Evolutionary conservation across 306 rosid genomes (phyloP), one percentile per base, ranked within the genome.

Genomic region (Hippophae tibetana): DNA sequence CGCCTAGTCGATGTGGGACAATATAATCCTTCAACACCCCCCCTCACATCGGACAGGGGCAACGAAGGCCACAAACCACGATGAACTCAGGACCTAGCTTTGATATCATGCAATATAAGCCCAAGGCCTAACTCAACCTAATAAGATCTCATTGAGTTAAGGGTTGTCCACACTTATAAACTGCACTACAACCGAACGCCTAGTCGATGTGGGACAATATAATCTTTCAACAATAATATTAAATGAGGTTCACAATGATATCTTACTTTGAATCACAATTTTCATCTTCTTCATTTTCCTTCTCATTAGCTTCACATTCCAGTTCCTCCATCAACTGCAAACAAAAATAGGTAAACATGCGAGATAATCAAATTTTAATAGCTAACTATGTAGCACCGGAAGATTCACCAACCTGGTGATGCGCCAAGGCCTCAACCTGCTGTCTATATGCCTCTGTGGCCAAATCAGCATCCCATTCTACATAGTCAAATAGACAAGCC

Each of bases 401-500:
- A 44, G 56, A 67, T 56, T 58, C 53, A 63, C 75, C 41, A 67
- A 88, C 99, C 90, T 85, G 95, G 78, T 85, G 87, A 68, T 92
- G 99, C 64, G 96, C 84, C 79, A 92, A 72, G 72, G 93, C 85
- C 82, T 92, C 96, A 56, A 92, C 99, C 78, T 88, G 85, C 77
- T 92, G 99, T 12, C 99, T 80, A 82, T 92, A 92, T 60, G 99
- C 99, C 79, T 76, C 90, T 31, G 99, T 92, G 27, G 99, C 99
- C 70, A 83, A 85, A 73, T 92, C 99, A 65, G 96, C 89, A 82
- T 92, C 99, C 99, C 99, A 92, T 42, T 87, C 99, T 92, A 64
- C 57, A 45, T 26, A 62, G 69, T 67, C 8, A 48, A 63, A 45
- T 26, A 62, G 69, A 69, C 10, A 48, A 63, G 60, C 63, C 48